A percentile compares a stretch with the other conserved stretches of the same genome.
Conservation (phyloP, 2,329 filamentous ascomycete species). For the Trichoderma afroharzianum region DNA sequence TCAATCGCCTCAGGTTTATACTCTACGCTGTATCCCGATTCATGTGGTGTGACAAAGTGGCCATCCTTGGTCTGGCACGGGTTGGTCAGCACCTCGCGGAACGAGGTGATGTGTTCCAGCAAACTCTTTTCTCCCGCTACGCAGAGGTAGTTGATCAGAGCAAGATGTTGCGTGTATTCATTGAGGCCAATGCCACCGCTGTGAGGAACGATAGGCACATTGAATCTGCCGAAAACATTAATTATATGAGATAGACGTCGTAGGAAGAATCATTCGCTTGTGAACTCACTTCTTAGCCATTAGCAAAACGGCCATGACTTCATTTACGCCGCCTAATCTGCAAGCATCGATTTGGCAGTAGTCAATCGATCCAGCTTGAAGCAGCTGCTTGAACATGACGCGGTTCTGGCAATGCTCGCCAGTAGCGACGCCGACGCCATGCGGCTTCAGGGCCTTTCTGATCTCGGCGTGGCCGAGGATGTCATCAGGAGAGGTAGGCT, state of each 20-base stretch:
- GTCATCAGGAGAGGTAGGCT: conserved; percentile 85
- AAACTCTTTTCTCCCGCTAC: conserved; percentile 19
- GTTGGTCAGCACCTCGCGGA: conserved; percentile 11
- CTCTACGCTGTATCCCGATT: conserved; percentile 20
- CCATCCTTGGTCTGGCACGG: conserved; percentile 17
- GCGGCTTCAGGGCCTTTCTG: conserved; percentile 69
- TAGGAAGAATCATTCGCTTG: background rate
- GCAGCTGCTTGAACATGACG: conserved; percentile 87
- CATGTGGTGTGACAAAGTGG: conserved; percentile 17
- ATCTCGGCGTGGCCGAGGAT: conserved; percentile 83
- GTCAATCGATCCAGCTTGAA: conserved; percentile 74
- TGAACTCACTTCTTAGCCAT: conserved; percentile 41
- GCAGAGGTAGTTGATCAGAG: conserved; percentile 18
- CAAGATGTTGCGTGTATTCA: conserved; percentile 21
- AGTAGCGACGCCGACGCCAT: conserved; percentile 78
- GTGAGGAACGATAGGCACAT: conserved; percentile 19
- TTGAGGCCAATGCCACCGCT: conserved; percentile 20
- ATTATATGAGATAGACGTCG: background rate
- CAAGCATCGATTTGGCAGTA: conserved; percentile 88
- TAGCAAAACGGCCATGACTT: conserved; percentile 83
- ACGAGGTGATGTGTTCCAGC: conserved; percentile 18
- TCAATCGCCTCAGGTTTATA: conserved; percentile 16
- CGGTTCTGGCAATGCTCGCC: conserved; percentile 95
- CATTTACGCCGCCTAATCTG: conserved; percentile 83
- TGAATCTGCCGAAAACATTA: conserved; percentile 6